Percentiles rank a stretch among this genome's conserved stretches.
These are phyloP conservation scores for Panus rudis DNA, from an alignment of 768 basidiomycete genomes.

Conservation along the genomic window DNA sequence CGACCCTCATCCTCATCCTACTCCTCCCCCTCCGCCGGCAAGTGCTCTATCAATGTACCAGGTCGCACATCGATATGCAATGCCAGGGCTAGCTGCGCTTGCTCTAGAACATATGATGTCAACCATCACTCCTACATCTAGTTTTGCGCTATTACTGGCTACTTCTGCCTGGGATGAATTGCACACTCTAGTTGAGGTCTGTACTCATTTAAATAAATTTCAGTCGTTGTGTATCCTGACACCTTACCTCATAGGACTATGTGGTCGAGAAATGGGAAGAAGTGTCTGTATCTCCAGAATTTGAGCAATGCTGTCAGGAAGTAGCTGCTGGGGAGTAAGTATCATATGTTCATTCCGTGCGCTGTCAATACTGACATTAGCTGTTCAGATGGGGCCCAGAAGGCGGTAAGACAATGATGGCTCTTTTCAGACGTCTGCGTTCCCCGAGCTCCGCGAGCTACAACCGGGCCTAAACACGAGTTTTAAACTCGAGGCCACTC, in stretches of 20 bases:
- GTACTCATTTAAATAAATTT: conserved; percentile 10
- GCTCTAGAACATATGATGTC: conserved; percentile 70
- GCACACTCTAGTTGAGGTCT: conserved; percentile 52
- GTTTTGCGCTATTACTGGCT: conserved; percentile 67
- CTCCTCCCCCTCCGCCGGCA: conserved; percentile 52
- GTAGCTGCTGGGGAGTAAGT: conserved; percentile 70
- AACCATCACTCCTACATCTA: conserved; percentile 56
- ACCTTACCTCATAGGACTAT: conserved; percentile 38
- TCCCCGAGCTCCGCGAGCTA: conserved; percentile 37
- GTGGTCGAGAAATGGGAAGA: conserved; percentile 74
- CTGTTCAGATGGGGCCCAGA: conserved; percentile 57
- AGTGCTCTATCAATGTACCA: conserved; percentile 73
- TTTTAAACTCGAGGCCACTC: too few relatives aligned
- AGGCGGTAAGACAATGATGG: conserved; percentile 62
- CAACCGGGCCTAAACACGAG: too few relatives aligned
- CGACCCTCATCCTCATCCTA: conserved; percentile 72
- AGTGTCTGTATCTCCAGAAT: conserved; percentile 54
- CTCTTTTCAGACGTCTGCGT: conserved; percentile 58
- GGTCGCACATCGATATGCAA: conserved; percentile 66
- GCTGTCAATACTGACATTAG: conserved; percentile 2
- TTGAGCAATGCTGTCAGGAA: conserved; percentile 65
- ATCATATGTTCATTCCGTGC: not conserved
- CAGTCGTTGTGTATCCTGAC: conserved; percentile 7
- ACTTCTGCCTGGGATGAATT: conserved; percentile 61
- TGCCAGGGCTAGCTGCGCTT: conserved; percentile 57